A percentile compares a stretch with the other conserved stretches of the same genome.
phyloP scores from a whole-genome alignment of 2,329 filamentous ascomycete species.

The Diaporthe helianthi region DNA sequence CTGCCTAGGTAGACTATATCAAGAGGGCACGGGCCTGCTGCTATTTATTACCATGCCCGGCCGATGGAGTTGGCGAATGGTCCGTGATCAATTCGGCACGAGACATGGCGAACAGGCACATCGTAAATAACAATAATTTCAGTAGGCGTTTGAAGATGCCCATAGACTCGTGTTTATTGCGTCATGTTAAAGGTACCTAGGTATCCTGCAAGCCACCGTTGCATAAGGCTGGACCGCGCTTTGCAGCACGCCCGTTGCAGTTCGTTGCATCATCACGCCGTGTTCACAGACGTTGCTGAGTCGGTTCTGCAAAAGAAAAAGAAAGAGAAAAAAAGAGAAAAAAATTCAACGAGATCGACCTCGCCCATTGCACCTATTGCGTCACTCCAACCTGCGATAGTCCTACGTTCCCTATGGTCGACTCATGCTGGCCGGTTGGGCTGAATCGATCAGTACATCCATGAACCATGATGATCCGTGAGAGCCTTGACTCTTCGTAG shows the following conservation, averaged over 20 bases:
- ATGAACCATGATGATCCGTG: conserved; percentile 4
- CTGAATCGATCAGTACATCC: conserved; percentile 7
- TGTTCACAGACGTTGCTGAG: conserved; percentile 9
- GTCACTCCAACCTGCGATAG: not conserved
- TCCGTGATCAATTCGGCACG: conserved; percentile 21
- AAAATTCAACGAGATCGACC: not conserved
- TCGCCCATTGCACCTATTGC: conserved; percentile 2
- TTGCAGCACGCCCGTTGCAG: not conserved
- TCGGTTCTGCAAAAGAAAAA: not conserved
- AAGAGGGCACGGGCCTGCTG: not conserved
- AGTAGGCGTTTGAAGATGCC: not conserved
- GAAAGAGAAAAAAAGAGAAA: too few species aligned
- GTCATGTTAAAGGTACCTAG: not conserved
- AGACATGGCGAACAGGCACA: conserved; percentile 16
- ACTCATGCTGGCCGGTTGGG: not conserved
- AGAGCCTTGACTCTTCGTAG: conserved; percentile 1
- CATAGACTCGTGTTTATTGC: not conserved
- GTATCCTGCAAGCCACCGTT: not conserved
- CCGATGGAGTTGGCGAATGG: not conserved
- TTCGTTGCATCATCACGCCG: not conserved
- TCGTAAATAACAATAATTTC: conserved; percentile 18
- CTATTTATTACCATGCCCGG: not conserved
- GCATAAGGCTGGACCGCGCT: not conserved
- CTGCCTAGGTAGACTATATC: too few species aligned
- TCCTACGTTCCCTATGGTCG: not conserved